Evolutionary conservation across 2,329 filamentous ascomycete genomes (phyloP), one percentile per base, ranked within the genome.

Genomic region (Teratosphaeria epicoccoides): DNA sequence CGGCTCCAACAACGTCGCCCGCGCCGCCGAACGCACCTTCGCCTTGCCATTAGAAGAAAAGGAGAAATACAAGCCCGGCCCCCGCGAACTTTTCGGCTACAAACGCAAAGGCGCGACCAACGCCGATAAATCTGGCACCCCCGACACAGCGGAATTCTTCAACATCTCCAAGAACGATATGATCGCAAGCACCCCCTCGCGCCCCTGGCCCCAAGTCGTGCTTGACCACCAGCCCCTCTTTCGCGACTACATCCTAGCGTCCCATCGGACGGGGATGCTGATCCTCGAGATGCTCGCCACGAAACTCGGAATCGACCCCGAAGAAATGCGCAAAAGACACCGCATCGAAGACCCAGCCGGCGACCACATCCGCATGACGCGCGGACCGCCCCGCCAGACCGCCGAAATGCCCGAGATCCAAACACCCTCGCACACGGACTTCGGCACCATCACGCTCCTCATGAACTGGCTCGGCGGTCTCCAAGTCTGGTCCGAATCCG

Each of bases 391-490:
- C 2, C 71, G 77, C 33, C 60, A 62, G 20, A 57, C 55, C 2
- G 53, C 55, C 2, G 59, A 64, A 25, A 64, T 67, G 63, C 64
- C 65, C 4, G 65, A 66, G 54, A 65, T 68, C 29, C 64, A 66
- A 47, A 68, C 65, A 14, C 64, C 64, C 2, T 58, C 58, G 46
- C 78, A 81, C 58, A 80, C 77, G 1, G 78, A 81, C 56, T 79
- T 80, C 55, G 78, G 77, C 3, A 59, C 58, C 52, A 70, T 80
- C 12, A 81, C 78, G 0, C 66, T 81, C 6, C 70, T 81, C 0
- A 79, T 80, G 66, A 81, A 80, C 64, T 71, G 75, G 12, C 63
- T 80, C 3, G 77, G 77, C 0, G 78, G 78, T 0, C 64, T 81
- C 10, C 78, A 80, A 59, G 73, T 81, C 9, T 69, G 73, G 9